Evolutionary conservation across 2,329 filamentous ascomycete genomes (phyloP), one percentile per base, ranked within the genome.

Genomic region (Aschersonia sp.): DNA sequence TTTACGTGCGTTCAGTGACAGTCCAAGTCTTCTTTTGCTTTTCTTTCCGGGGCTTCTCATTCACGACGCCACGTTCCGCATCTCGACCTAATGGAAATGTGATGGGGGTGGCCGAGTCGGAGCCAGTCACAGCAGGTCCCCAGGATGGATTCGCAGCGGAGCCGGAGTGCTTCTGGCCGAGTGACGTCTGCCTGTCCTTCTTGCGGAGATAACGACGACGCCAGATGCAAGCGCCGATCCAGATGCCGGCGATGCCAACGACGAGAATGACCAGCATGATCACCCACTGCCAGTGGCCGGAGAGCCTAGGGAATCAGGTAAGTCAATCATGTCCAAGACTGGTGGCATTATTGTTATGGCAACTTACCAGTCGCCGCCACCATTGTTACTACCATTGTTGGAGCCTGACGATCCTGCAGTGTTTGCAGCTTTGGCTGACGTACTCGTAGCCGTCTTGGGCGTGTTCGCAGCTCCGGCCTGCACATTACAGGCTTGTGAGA

Each of bases 261-360:
- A 82, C 73, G 31, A 94, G 72, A 52, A 90, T 68, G 53, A 87
- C 80, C 47, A 92, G 71, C 73, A 92, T 87, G 52, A 90, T 72
- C 43, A 94, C 77, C 86, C 86, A 94, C 68, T 80, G 74, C 69
- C 78, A 87, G 63, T 90, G 85, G 31, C 69, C 72, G 6, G 74
- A 71, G 45, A 85, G 66, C 83, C 84, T 87, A 51, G 5, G 29
- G 22, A 22, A 22, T 22, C 22, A 22, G 22, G 22, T 22, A 22
- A 22, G 22, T 22, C 22, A 22, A 22, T 22, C 22, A 22, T 22
- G 22, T 22, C 22, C 22, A 22, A 22, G 22, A 22, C 22, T 22
- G 40, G 29, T 30, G 29, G 14, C 22, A 30, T 10, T 8, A 31
- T 5, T 11, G 30, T 37, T 9, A 1, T 37, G 5, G 6, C 29